Evolutionary conservation across 192 early-diverging fungal genomes (phyloP).

Genomic region (Dimargaris verticillata): DNA sequence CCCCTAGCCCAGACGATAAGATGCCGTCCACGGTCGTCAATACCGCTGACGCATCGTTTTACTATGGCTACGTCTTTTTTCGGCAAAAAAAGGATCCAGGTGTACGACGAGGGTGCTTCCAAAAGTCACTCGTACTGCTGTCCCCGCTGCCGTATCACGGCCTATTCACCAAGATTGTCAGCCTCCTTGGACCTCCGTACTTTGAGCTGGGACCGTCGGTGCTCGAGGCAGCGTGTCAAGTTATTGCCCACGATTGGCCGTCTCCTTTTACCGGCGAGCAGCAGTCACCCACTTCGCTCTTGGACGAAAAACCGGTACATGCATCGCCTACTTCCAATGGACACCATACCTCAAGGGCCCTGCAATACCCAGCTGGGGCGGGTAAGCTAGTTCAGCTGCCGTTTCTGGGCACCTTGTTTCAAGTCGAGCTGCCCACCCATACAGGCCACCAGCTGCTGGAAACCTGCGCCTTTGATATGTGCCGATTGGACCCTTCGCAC

Average conservation of each 20-base stretch:
- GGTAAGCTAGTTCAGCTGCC: conserved; percentile 53
- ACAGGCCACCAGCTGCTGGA: conserved; percentile 54
- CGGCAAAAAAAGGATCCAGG: conserved; percentile 73
- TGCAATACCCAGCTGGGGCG: conserved; percentile 36
- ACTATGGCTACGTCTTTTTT: conserved; percentile 90
- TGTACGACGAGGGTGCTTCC: conserved; percentile 81
- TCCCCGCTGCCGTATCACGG: conserved; percentile 82
- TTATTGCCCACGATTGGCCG: conserved; percentile 27
- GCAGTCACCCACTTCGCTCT: conserved; percentile 14
- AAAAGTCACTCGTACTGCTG: conserved; percentile 77
- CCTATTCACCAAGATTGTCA: conserved; percentile 57
- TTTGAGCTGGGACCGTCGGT: conserved; percentile 66
- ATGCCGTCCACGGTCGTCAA: conserved; percentile 24
- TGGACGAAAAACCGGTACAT: not conserved
- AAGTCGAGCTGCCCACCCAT: conserved; percentile 47
- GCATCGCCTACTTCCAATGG: conserved; percentile 1
- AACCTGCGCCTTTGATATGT: conserved; percentile 51
- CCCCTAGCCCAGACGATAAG: too few species aligned
- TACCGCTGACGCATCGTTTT: conserved; percentile 33
- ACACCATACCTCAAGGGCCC: conserved; percentile 10
- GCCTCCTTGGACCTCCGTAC: conserved; percentile 57
- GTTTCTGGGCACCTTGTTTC: conserved; percentile 47
- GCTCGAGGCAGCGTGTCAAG: conserved; percentile 63
- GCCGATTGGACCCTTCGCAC: conserved; percentile 41
- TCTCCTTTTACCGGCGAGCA: conserved; percentile 16